Conservation (phyloP, 345 rosid species). For the Anastatica hierochuntica region DNA sequence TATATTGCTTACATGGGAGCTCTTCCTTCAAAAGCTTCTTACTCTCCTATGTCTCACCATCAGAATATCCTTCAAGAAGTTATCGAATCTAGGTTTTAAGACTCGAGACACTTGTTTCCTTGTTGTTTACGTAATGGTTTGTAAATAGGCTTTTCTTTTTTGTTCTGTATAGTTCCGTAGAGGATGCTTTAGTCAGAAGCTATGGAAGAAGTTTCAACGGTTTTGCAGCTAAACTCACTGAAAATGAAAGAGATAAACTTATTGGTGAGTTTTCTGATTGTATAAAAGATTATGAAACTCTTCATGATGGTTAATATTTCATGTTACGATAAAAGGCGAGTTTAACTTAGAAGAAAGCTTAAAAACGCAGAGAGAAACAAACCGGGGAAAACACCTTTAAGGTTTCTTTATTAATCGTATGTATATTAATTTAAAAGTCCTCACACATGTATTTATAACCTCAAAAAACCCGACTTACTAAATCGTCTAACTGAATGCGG, state of each 20-base stretch:
- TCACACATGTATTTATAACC: too few species aligned
- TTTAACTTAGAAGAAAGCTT: too few species aligned
- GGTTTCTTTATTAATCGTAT: too few species aligned
- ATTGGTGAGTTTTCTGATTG: constrained; percentile 20
- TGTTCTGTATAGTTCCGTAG: constrained; percentile 12
- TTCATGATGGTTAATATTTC: too few species aligned
- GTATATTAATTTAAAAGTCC: too few species aligned
- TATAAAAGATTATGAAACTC: too few species aligned
- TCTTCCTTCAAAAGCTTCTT: constrained; percentile 10
- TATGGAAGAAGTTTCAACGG: constrained; percentile 34
- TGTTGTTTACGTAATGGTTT: neutral
- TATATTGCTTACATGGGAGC: constrained; percentile 30
- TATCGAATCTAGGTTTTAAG: constrained; percentile 9
- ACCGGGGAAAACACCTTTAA: too few species aligned
- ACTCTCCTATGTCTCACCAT: constrained; percentile 23
- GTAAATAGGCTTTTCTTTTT: neutral
- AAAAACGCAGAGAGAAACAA: too few species aligned
- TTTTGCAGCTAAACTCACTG: constrained; percentile 37
- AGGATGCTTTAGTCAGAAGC: constrained; percentile 23
- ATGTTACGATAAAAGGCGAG: too few species aligned
- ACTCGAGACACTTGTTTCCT: neutral
- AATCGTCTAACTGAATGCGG: too few species aligned
- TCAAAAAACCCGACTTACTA: too few species aligned
- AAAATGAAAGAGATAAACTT: constrained; percentile 35
- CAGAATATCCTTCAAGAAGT: constrained; percentile 22